Evolutionary conservation across 2,329 filamentous ascomycete genomes (phyloP).

Genomic region (Drechslerella dactyloides): DNA sequence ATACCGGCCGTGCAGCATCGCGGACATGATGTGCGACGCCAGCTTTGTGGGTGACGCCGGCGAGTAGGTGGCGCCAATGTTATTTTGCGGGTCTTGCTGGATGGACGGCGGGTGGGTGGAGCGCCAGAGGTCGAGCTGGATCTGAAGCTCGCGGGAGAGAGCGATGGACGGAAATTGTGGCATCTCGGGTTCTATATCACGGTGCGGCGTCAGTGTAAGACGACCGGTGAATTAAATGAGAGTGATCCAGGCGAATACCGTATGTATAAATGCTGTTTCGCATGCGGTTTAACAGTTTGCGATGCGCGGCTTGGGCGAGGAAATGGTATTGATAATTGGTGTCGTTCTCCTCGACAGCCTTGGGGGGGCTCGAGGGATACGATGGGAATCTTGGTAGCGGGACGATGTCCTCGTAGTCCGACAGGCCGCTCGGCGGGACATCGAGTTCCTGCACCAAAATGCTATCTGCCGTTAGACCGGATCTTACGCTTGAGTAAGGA

Average conservation of each 20-base stretch:
- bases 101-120: conserved; percentile 62
- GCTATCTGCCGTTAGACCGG: conserved; percentile 49
- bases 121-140: conserved; percentile 66
- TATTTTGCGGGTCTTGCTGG: conserved; percentile 55
- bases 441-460: conserved; percentile 65
- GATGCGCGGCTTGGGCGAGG: conserved; percentile 65
- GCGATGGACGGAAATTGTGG: conserved; percentile 59
- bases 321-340: conserved; percentile 67
- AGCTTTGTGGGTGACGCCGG: conserved; percentile 38
- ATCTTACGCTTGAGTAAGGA: background rate
- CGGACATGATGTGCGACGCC: conserved; percentile 36
- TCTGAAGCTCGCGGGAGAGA: conserved; percentile 63
- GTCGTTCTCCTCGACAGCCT: conserved; percentile 61
- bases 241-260: no score
- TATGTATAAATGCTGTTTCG: conserved; percentile 63
- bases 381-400: conserved; percentile 64
- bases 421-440: conserved; percentile 63
- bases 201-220: conserved; percentile 47
- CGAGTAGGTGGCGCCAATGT: conserved; percentile 10
- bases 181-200: conserved; percentile 58
- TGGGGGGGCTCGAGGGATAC: conserved; percentile 55
- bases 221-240: no score
- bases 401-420: conserved; percentile 63
- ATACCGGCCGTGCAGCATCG: conserved; percentile 45
- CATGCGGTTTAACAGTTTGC: conserved; percentile 65